phyloP scores from a whole-genome alignment of 23 red algal genomes.

The Chondrus crispus region DNA sequence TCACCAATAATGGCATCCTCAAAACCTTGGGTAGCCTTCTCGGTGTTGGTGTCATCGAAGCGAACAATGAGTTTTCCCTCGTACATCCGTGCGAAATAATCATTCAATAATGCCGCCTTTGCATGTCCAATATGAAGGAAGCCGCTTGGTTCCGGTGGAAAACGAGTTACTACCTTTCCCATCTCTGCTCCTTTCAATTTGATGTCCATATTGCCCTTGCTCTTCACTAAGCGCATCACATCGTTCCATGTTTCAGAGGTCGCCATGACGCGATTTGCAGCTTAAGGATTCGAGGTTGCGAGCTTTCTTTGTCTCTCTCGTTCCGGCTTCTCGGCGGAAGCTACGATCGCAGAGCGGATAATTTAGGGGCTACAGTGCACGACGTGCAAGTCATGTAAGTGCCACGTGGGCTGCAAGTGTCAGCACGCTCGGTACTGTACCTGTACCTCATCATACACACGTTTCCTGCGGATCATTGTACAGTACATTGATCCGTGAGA shows the following conservation, averaged over 20 bases:
- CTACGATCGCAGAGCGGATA: too few species aligned
- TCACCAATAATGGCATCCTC: conserved; percentile 90
- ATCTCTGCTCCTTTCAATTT: conserved; percentile 60
- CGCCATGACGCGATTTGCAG: conserved; percentile 33
- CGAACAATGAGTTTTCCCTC: conserved; percentile 88
- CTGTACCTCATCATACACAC: too few species aligned
- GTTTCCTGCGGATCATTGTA: too few species aligned
- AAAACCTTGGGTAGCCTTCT: conserved; percentile 89
- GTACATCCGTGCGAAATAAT: conserved; percentile 87
- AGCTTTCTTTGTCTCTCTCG: too few species aligned
- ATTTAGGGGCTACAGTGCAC: too few species aligned
- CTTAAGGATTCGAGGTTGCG: too few species aligned
- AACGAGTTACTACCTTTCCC: conserved; percentile 92
- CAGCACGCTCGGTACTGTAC: too few species aligned
- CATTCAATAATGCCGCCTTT: conserved; percentile 96
- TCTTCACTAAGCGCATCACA: conserved; percentile 87
- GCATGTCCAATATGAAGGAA: conserved; percentile 97
- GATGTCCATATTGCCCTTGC: conserved; percentile 73
- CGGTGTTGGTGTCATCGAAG: conserved; percentile 98
- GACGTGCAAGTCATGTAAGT: too few species aligned
- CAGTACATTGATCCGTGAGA: too few species aligned
- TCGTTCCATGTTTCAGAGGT: conserved; percentile 69
- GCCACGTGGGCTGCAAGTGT: too few species aligned
- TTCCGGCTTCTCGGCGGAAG: too few species aligned
- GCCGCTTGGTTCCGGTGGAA: conserved; percentile 96